Base-by-base conservation (phyloP, 768 basidiomycete genomes). In the Leccinum sublutescens region DNA sequence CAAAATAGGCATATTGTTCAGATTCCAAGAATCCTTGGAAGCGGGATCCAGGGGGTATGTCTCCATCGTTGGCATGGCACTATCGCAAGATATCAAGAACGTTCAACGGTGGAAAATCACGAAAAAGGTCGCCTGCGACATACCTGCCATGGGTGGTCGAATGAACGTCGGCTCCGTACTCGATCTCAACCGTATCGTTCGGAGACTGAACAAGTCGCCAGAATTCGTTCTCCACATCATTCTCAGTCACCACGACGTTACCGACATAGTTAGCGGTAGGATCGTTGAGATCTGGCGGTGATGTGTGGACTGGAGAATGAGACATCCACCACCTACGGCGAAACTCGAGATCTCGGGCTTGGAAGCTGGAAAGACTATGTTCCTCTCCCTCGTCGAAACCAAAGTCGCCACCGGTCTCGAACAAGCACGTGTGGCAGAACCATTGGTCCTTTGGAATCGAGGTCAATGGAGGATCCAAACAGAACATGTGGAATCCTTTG, bases 131-230 rank as follows among this genome's bases (percentile, higher is more conserved):
- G 55, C 31, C 50, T 40, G n/a, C 21, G 38, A 69, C 83, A 61
- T 73, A 95, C 95, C 94, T 98, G 74, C 96, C 96, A 66, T 98
- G 94, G 8, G 92, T 96, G 1, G 95, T 95, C 9, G 95, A 96
- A 75, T 98, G 95, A 34, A 99, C 89, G 73, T 99, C 97, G 2
- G 97, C 97, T n/a, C 97, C 97, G 70, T 99, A 99, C 74, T 99
- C 97, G 34, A 98, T 88, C 73, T 99, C 97, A 17, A 99, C 95
- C 0, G 93, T 95, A 71, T 98, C 95, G 47, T 82, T 78, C 57
- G 85, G 83, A 17, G 89, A 90, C 73, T 97, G 91, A 10, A 98
- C 95, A 53, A 99, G 82, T 34, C 95, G 83, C 97, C 97, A 99
- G 67, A 98, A 99, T 74, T 99, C 96, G 51, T 82, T 80, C 79